Evolutionary conservation across 805 yeast species (phyloP).

Genomic region (Spathaspora hagerdaliae): DNA sequence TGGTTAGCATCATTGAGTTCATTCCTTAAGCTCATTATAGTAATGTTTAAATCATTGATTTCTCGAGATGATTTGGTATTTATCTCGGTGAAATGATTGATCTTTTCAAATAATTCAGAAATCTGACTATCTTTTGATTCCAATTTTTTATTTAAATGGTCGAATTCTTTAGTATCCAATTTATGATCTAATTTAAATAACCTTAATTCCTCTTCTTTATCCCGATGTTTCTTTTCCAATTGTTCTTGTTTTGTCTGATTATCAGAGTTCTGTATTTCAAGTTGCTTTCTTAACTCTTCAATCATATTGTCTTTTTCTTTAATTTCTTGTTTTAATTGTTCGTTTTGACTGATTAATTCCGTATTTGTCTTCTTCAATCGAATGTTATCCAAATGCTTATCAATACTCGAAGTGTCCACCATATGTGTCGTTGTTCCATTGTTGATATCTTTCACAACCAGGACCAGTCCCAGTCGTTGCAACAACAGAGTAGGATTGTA

Average conservation of each 20-base stretch:
- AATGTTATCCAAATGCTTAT: slow-evolving; percentile 40
- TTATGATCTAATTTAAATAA: slow-evolving; percentile 5
- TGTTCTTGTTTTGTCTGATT: not conserved
- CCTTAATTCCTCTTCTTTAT: slow-evolving; percentile 4
- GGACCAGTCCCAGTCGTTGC: slow-evolving; percentile 5
- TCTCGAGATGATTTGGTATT: slow-evolving; percentile 11
- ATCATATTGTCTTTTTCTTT: slow-evolving; percentile 1
- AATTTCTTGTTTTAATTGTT: slow-evolving; percentile 5
- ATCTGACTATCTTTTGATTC: slow-evolving; percentile 11
- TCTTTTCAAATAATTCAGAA: slow-evolving; percentile 8
- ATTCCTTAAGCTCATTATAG: slow-evolving; percentile 8
- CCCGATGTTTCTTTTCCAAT: not conserved
- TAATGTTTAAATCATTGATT: slow-evolving; percentile 11
- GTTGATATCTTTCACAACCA: not conserved
- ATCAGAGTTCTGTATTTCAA: not conserved
- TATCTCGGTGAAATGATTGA: slow-evolving; percentile 9
- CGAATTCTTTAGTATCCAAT: slow-evolving; percentile 9
- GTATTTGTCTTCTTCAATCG: slow-evolving; percentile 29
- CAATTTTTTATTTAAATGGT: slow-evolving; percentile 10
- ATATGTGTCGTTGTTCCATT: slow-evolving; percentile 9
- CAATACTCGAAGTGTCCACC: slow-evolving; percentile 35
- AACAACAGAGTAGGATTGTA: slow-evolving; percentile 26
- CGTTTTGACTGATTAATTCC: slow-evolving; percentile 14
- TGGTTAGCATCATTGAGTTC: slow-evolving; percentile 20
- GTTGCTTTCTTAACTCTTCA: slow-evolving; percentile 2